phyloP scores from a whole-genome alignment of 495 filamentous ascomycete species.

The Tuber microsphaerosporum region DNA sequence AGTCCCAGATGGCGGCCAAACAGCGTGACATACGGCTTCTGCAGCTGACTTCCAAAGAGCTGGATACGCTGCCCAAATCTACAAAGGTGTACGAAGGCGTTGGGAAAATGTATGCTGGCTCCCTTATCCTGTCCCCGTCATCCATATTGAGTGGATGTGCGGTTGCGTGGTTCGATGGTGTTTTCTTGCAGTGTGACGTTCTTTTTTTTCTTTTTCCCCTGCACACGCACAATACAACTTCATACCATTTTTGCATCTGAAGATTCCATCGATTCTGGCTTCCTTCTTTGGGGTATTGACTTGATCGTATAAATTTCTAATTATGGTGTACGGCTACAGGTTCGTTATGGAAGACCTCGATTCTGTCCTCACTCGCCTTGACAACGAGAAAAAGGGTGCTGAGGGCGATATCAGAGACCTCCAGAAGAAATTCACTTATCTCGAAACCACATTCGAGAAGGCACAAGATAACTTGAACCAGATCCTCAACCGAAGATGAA shows the following conservation, averaged over 20 bases:
- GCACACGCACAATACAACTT: conserved; percentile 10
- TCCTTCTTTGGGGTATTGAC: neutral
- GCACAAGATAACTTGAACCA: conserved; percentile 81
- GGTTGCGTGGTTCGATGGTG: neutral
- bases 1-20: conserved; percentile 75
- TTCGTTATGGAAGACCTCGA: conserved; percentile 71
- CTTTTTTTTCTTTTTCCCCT: conserved; percentile 17
- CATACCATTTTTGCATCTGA: neutral
- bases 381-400: conserved; percentile 64
- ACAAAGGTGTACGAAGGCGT: conserved; percentile 90
- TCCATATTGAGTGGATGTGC: neutral
- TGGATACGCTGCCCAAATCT: conserved; percentile 65
- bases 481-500: conserved; percentile 58
- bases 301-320: neutral
- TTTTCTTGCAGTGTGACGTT: conserved; percentile 7
- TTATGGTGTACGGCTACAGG: conserved; percentile 48
- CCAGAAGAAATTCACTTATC: conserved; percentile 84
- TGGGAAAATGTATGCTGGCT: conserved; percentile 73
- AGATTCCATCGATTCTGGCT: neutral
- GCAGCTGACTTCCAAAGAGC: conserved; percentile 77
- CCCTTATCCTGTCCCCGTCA: neutral
- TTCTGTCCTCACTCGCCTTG: conserved; percentile 67
- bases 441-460: conserved; percentile 92
- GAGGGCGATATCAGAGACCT: conserved; percentile 69
- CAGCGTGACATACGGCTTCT: conserved; percentile 82